Base-by-base conservation (phyloP, 352 stramenopile species). In the Globisporangium irregulare region DNA sequence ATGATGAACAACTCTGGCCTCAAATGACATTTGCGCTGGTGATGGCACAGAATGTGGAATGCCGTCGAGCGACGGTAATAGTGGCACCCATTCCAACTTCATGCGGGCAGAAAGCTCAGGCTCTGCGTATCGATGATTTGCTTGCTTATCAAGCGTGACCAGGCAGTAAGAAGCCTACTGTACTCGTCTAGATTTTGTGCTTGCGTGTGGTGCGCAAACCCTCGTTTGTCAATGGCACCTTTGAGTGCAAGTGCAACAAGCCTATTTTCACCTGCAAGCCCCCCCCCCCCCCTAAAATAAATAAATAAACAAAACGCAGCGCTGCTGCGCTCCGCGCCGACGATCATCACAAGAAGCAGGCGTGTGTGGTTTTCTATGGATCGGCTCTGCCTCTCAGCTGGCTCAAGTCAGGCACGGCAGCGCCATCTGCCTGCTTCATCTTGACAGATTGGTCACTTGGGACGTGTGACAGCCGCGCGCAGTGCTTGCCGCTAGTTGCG, bases 381-480 rank as follows among this genome's bases (percentile, higher is more conserved):
- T 51, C 43, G 18, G 18, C 18, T 51, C 43, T 51, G 15, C 43
- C 41, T 50, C 15, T 51, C 43, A 51, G 43, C 18, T 51, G 43
- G 43, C 18, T 22, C 43, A 22, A 51, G 43, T 51, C 43, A 22
- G 18, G 43, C 43, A 22, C 43, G 18, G 18, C 43, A 51, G 43
- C 43, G 43, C 43, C 43, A 51, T 51, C 43, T 51, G 43, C 43
- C 43, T 51, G 15, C 43, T 51, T 51, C 18, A 51, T 51, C 43
- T 51, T 51, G 43, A 51, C 43, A 51, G 43, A 51, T 51, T 51
- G 43, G 18, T 51, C 43, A 51, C 43, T 51, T 51, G 43, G 15
- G 43, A 51, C 43, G 41, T 50, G 43, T 51, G 43, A 51, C 43
- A 51, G 43, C 43, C 43, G 43, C 43, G 43, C 43, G 18, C 38